phyloP scores from a whole-genome alignment of 768 basidiomycete species.

The Tephrocybe rancida region DNA sequence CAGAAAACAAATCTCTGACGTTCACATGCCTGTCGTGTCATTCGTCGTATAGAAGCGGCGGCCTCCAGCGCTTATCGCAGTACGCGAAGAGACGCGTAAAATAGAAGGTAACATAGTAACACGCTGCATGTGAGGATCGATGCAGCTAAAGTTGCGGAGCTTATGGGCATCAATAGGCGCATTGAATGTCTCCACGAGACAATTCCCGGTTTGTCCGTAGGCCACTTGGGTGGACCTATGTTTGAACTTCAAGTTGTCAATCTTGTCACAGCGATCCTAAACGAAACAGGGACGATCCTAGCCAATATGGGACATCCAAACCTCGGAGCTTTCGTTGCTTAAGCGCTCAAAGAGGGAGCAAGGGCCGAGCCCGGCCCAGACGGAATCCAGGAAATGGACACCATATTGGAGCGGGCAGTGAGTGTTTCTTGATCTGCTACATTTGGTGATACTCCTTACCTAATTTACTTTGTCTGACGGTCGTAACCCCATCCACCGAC shows the following conservation, averaged over 20 bases:
- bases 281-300: conserved; percentile 73
- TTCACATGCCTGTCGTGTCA: conserved; percentile 10
- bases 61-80: conserved; percentile 1
- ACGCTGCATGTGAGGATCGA: conserved; percentile 31
- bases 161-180: conserved; percentile 72
- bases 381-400: conserved; percentile 47
- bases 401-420: conserved; percentile 67
- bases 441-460: too few relatives aligned
- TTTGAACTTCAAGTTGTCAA: conserved; percentile 77
- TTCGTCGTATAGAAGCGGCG: conserved; percentile 10
- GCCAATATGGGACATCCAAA: conserved; percentile 61
- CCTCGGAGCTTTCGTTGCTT: conserved; percentile 76
- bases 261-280: conserved; percentile 61
- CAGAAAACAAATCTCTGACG: neutral
- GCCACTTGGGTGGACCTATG: conserved; percentile 74
- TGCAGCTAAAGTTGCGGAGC: conserved; percentile 63
- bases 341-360: conserved; percentile 59
- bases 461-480: too few relatives aligned
- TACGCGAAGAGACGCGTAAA: conserved; percentile 1
- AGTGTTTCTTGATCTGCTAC: too few relatives aligned
- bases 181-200: conserved; percentile 69
- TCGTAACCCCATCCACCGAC: too few relatives aligned
- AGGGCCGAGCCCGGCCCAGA: conserved; percentile 30
- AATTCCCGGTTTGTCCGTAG: conserved; percentile 71
- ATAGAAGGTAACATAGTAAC: conserved; percentile 2